Percentiles rank a stretch among this genome's conserved stretches.
These are phyloP conservation scores for Cystobasidium pallidum DNA, from an alignment of 1,284 basidiomycete genomes.

Conservation along the genomic window DNA sequence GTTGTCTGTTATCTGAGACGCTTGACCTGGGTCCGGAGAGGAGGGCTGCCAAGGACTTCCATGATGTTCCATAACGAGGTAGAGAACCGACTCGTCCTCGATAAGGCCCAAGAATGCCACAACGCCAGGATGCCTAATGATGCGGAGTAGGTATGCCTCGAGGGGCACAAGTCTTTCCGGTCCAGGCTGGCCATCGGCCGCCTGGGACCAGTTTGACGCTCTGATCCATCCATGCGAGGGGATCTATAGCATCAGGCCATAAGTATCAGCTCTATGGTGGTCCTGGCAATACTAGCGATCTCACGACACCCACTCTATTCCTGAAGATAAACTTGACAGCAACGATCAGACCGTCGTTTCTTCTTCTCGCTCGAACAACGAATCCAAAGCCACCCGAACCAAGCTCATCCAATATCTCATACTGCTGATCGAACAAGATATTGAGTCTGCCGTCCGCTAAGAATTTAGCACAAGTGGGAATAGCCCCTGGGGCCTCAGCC, in stretches of 20 bases:
- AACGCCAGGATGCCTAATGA: constrained; percentile 76
- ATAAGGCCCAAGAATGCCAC: constrained; percentile 80
- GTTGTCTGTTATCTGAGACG: not conserved
- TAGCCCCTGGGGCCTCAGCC: not conserved
- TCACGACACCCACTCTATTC: constrained; percentile 65
- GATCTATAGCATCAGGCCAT: constrained; percentile 13
- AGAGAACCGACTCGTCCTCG: constrained; percentile 80
- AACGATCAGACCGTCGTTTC: constrained; percentile 66
- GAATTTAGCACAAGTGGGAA: constrained; percentile 22
- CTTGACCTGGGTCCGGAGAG: constrained; percentile 3
- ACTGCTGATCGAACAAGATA: constrained; percentile 67
- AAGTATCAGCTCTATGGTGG: constrained; percentile 27
- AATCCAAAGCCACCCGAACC: constrained; percentile 91
- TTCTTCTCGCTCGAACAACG: constrained; percentile 61
- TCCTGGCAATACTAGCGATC: not conserved
- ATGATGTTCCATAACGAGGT: constrained; percentile 89
- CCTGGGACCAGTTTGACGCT: constrained; percentile 58
- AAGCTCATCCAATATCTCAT: constrained; percentile 70
- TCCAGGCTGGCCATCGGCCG: constrained; percentile 46
- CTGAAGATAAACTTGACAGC: constrained; percentile 94
- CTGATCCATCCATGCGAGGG: constrained; percentile 73
- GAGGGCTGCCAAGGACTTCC: constrained; percentile 73
- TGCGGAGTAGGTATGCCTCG: constrained; percentile 76
- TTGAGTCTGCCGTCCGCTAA: constrained; percentile 66
- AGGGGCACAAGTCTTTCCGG: constrained; percentile 67